Evolutionary conservation across 106 monocot species (phyloP).

Genomic region (Dendrobium huoshanense): DNA sequence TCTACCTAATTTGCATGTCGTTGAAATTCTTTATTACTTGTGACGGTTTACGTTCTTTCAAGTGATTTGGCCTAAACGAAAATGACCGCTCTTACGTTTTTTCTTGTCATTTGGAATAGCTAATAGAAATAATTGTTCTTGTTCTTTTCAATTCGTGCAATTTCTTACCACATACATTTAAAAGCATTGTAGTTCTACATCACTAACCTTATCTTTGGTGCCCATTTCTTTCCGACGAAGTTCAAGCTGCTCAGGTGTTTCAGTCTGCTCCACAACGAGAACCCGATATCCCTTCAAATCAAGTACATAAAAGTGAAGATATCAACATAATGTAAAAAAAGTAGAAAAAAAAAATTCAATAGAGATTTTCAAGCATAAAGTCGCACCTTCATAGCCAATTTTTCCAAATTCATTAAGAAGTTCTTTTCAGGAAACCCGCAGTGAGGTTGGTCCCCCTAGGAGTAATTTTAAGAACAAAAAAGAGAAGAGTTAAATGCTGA

Average conservation of each 20-base stretch:
- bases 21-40: too few relatives aligned
- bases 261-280: constrained; percentile 91
- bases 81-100: too few relatives aligned
- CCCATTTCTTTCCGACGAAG: constrained; percentile 88
- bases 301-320: constrained; percentile 4
- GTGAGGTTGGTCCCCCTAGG: constrained; percentile 94
- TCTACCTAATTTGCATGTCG: too few relatives aligned
- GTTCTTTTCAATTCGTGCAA: too few relatives aligned
- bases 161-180: too few relatives aligned
- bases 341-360: background rate
- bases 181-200: too few relatives aligned
- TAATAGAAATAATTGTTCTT: too few relatives aligned
- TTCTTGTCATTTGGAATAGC: too few relatives aligned
- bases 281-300: constrained; percentile 71
- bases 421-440: constrained; percentile 99
- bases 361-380: background rate
- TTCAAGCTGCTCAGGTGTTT: constrained; percentile 93
- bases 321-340: background rate
- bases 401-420: constrained; percentile 80
- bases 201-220: constrained; percentile 77
- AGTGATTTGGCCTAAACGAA: too few relatives aligned
- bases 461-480: background rate
- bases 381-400: constrained; percentile 77
- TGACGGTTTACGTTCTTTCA: too few relatives aligned
- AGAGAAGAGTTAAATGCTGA: background rate